Conservation (phyloP, 208 protist genomes). For the Crithidia thermophila region DNA sequence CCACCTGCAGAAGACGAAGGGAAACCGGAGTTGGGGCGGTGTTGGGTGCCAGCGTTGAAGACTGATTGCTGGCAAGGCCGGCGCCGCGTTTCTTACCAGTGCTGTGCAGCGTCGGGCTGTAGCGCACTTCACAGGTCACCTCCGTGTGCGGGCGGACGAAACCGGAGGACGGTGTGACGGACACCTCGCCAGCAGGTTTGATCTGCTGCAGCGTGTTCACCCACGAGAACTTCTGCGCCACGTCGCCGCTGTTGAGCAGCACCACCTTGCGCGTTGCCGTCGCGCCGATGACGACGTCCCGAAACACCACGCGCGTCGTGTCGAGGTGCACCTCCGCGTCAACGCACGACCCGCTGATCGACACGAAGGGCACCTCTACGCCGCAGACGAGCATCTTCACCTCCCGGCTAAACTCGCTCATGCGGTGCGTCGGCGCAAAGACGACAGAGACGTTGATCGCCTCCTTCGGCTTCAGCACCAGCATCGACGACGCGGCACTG, state of each 20-base stretch:
- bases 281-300: conserved; percentile 89
- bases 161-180: conserved; percentile 76
- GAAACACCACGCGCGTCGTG: conserved; percentile 88
- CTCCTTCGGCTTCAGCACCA: conserved; percentile 89
- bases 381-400: conserved; percentile 91
- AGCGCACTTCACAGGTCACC: conserved; percentile 88
- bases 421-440: conserved; percentile 83
- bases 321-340: conserved; percentile 96
- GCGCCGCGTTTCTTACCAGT: too few species aligned
- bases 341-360: conserved; percentile 90
- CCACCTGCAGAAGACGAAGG: conserved; percentile 47
- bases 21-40: conserved; percentile 34
- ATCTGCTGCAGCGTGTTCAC: conserved; percentile 34
- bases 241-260: conserved; percentile 97
- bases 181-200: conserved; percentile 60
- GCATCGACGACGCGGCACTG: conserved; percentile 6
- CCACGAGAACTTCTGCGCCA: conserved; percentile 94
- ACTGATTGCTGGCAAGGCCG: not conserved
- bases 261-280: conserved; percentile 72
- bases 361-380: conserved; percentile 79
- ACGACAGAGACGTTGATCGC: conserved; percentile 59
- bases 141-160: conserved; percentile 92
- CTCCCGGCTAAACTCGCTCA: conserved; percentile 91
- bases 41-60: not conserved
- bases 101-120: too few species aligned